A percentile compares a stretch with the other conserved stretches of the same genome.
Evolutionary conservation across 306 rosid species (phyloP).

Genomic region (Prunus dulcis): DNA sequence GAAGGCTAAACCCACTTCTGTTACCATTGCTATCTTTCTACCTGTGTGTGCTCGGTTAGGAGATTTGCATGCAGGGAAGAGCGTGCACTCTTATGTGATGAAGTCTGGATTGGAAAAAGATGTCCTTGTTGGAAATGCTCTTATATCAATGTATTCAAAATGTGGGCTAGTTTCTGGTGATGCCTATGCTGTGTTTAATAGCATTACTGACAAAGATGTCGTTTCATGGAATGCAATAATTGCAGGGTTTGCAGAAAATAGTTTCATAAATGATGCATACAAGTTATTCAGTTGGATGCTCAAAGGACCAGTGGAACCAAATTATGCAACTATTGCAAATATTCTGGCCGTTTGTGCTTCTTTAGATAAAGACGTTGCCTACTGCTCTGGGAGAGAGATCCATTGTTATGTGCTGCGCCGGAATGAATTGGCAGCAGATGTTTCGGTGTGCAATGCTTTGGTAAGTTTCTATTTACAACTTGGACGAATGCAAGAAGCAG

Average conservation of each 20-base stretch:
- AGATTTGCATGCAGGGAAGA: constrained; percentile 45
- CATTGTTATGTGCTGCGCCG: constrained; percentile 59
- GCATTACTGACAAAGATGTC: constrained; percentile 61
- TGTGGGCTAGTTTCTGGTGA: constrained; percentile 47
- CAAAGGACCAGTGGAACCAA: constrained; percentile 55
- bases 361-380: constrained; percentile 40
- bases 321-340: constrained; percentile 63
- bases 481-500: constrained; percentile 59
- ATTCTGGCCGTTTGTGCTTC: constrained; percentile 69
- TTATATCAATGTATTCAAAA: constrained; percentile 80
- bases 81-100: constrained; percentile 57
- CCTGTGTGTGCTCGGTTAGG: constrained; percentile 68
- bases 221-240: constrained; percentile 91
- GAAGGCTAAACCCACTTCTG: constrained; percentile 57
- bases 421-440: constrained; percentile 48
- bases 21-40: constrained; percentile 64
- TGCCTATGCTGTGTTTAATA: constrained; percentile 57
- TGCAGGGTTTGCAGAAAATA: constrained; percentile 71
- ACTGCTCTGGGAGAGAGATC: constrained; percentile 59
- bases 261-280: constrained; percentile 43
- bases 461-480: constrained; percentile 66
- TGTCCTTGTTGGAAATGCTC: constrained; percentile 68
- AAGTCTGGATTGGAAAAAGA: constrained; percentile 68
- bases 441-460: constrained; percentile 73
- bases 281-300: constrained; percentile 54